Conservation (phyloP, 768 basidiomycete species). For the Amanita inopinata region DNA sequence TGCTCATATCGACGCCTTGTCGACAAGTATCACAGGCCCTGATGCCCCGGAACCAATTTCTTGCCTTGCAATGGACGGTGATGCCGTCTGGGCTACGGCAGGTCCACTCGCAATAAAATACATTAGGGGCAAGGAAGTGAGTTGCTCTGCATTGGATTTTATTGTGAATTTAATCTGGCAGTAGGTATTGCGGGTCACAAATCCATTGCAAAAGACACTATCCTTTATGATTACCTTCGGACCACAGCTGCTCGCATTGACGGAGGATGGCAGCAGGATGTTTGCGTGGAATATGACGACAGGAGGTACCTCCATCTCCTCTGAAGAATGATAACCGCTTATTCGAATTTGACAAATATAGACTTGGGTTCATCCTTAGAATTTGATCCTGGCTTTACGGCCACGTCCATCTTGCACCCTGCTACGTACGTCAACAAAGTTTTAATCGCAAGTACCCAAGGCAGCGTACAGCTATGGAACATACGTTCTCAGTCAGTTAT, state of each 20-base stretch:
- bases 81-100: slow-evolving; percentile 76
- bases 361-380: slow-evolving; percentile 59
- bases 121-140: slow-evolving; percentile 79
- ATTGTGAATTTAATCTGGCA: too few species aligned
- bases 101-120: slow-evolving; percentile 69
- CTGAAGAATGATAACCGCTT: not conserved
- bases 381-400: slow-evolving; percentile 79
- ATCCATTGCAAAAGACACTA: slow-evolving; percentile 53
- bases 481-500: slow-evolving; percentile 67
- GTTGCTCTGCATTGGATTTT: not conserved
- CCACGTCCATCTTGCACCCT: slow-evolving; percentile 82
- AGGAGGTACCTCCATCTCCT: slow-evolving; percentile 35
- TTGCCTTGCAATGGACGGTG: slow-evolving; percentile 72
- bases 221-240: slow-evolving; percentile 73
- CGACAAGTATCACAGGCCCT: slow-evolving; percentile 47
- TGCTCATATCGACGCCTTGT: not conserved
- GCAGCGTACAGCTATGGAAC: slow-evolving; percentile 90
- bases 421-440: slow-evolving; percentile 97
- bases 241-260: slow-evolving; percentile 66
- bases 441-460: slow-evolving; percentile 73
- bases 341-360: slow-evolving; percentile 18
- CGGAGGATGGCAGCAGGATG: slow-evolving; percentile 70
- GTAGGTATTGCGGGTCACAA: slow-evolving; percentile 49
- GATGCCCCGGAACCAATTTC: slow-evolving; percentile 67
- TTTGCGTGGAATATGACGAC: slow-evolving; percentile 63